Evolutionary conservation across 768 basidiomycete species (phyloP).

Genomic region (Exidia glandulosa): DNA sequence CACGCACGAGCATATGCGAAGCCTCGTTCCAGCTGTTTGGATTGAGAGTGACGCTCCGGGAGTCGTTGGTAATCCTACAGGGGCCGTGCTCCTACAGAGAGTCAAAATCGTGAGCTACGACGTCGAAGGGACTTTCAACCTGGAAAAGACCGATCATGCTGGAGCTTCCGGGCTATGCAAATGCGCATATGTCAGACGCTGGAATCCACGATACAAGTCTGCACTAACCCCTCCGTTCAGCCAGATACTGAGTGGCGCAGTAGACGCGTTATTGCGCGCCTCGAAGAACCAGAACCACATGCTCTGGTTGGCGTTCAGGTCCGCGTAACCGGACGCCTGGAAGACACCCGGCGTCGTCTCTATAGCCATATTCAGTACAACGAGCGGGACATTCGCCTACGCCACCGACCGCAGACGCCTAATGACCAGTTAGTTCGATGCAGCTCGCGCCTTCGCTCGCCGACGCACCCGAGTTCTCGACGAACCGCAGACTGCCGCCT

Average conservation of each 20-base stretch:
- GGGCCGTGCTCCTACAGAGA: constrained; percentile 45
- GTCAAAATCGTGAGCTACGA: neutral
- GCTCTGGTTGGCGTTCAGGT: constrained; percentile 44
- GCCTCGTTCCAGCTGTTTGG: constrained; percentile 50
- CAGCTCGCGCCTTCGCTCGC: too few relatives aligned
- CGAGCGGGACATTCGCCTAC: neutral
- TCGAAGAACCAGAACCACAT: constrained; percentile 67
- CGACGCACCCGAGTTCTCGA: constrained; percentile 55
- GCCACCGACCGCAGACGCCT: constrained; percentile 42
- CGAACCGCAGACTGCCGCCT: constrained; percentile 37
- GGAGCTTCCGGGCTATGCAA: constrained; percentile 40
- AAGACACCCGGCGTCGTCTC: constrained; percentile 53
- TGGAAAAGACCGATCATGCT: constrained; percentile 56
- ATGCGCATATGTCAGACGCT: neutral
- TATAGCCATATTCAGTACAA: neutral
- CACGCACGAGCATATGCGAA: constrained; percentile 29
- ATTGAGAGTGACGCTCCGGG: constrained; percentile 35
- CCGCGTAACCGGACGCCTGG: constrained; percentile 55
- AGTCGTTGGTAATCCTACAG: constrained; percentile 45
- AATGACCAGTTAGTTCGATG: too few relatives aligned
- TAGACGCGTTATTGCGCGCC: constrained; percentile 47
- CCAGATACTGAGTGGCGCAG: constrained; percentile 55
- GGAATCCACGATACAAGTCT: neutral
- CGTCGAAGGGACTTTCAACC: constrained; percentile 25
- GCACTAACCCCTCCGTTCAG: constrained; percentile 38